A percentile compares a stretch with the other conserved stretches of the same genome.
Conservation (phyloP, 495 filamentous ascomycete genomes). For the Amniculicola lignicola region DNA sequence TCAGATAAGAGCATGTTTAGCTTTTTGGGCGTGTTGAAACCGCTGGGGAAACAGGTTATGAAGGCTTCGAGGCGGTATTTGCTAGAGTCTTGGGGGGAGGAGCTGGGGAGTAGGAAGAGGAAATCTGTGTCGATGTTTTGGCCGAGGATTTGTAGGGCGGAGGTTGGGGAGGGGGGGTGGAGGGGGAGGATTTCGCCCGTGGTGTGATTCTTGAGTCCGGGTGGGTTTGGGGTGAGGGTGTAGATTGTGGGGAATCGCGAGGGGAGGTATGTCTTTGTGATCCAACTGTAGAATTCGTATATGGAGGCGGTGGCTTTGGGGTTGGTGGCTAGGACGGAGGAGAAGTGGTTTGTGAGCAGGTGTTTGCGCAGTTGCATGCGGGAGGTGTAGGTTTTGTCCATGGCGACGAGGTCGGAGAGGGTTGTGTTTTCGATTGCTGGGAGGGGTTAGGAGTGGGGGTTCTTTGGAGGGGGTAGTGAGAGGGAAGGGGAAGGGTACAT, state of each 20-base stretch:
- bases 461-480: not conserved
- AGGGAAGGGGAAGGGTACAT: slow-evolving; percentile 11
- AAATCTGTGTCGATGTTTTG: slow-evolving; percentile 71
- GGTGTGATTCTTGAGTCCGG: slow-evolving; percentile 41
- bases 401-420: slow-evolving; percentile 60
- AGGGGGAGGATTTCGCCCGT: slow-evolving; percentile 49
- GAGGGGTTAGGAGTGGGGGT: slow-evolving; percentile 1
- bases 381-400: slow-evolving; percentile 63
- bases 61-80: slow-evolving; percentile 66
- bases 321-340: slow-evolving; percentile 47
- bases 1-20: slow-evolving; percentile 59
- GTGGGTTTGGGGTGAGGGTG: slow-evolving; percentile 31
- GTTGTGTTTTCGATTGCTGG: slow-evolving; percentile 51
- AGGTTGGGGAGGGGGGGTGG: slow-evolving; percentile 25
- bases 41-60: slow-evolving; percentile 67
- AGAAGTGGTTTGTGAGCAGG: slow-evolving; percentile 49
- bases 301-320: slow-evolving; percentile 48
- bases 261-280: slow-evolving; percentile 63
- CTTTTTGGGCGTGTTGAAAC: slow-evolving; percentile 65
- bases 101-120: slow-evolving; percentile 63
- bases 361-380: slow-evolving; percentile 54
- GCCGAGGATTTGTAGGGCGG: slow-evolving; percentile 51
- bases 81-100: slow-evolving; percentile 38
- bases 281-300: slow-evolving; percentile 63
- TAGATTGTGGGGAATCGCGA: slow-evolving; percentile 64